Evolutionary conservation across 1,284 basidiomycete species (phyloP), one percentile per base, ranked within the genome.

Genomic region (Apiotrichum sp.): DNA sequence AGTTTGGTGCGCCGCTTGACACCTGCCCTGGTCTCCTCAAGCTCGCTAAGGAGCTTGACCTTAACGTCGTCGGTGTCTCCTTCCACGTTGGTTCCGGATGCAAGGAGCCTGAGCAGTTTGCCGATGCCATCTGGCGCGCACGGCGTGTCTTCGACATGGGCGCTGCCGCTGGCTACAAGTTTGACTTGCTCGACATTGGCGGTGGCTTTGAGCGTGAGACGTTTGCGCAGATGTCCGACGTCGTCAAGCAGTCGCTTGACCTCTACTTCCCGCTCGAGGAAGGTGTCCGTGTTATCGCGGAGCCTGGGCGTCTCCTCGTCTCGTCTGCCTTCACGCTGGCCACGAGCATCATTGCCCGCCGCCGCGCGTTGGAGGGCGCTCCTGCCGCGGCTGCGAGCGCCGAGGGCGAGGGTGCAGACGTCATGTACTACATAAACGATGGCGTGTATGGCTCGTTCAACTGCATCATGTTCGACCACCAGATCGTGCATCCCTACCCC

Each of bases 31-130:
- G 80, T 6, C 81, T 99, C 32, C 81, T 98, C 46, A 77, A 80
- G 14, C 88, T 86, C 65, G 96, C 95, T 0, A 82, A 81, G 64
- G 85, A 89, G 70, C 82, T 98, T 38, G 78, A 81, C 31, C 81
- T 99, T 52, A 83, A 93, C 69, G 90, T 99, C 52, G 82, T 98
- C 50, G 96, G 96, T 38, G 90, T 98, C 52, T 91, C 87, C 71
- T 99, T 99, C 83, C 96, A 99, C 74, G 96, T 98, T 51, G 96
- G 96, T 9, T 92, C 88, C 59, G 96, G 96, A 3, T 96, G 91
- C 78, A 97, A 90, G 73, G 93, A 98, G 74, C 85, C 93, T 7
- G 80, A 83, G 46, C 87, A 89, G 42, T 98, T 95, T 72, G 83
- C 84, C 40, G 93, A 97, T 73, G 96, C 95, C 34, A 84, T 98